Conservation (phyloP, 2,329 filamentous ascomycete species). For the Falciphora oryzae region DNA sequence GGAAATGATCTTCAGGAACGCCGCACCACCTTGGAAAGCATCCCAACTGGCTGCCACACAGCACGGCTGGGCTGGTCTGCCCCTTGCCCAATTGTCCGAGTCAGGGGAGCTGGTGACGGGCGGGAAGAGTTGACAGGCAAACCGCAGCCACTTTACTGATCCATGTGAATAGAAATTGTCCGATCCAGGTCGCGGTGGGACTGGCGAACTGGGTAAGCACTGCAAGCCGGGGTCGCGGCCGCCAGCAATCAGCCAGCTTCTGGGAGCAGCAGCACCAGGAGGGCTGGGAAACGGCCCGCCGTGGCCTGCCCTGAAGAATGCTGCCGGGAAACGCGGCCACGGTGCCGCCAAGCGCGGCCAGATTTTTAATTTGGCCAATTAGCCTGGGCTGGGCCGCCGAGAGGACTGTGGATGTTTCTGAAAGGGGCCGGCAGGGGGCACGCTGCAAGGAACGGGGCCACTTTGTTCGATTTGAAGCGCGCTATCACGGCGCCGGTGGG, state of each 20-base stretch:
- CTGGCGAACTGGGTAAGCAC: no score
- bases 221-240: no score
- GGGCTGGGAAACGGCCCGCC: background rate
- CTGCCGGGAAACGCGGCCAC: background rate
- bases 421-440: background rate
- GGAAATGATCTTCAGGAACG: background rate
- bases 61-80: no score
- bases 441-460: background rate
- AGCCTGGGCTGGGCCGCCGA: constrained; percentile 5
- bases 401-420: background rate
- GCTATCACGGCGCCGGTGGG: background rate
- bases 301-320: background rate
- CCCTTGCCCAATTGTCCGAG: background rate
- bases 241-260: background rate
- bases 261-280: no score
- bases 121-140: background rate
- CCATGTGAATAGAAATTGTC: background rate
- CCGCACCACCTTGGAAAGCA: background rate
- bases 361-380: constrained; percentile 10
- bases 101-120: background rate
- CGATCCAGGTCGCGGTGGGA: background rate
- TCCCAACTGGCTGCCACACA: background rate
- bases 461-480: background rate
- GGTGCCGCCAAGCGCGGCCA: constrained; percentile 7
- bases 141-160: background rate